Percentiles rank a stretch among this genome's conserved stretches.
Conservation (phyloP, 495 filamentous ascomycete species). For the Amorphotheca resinae region DNA sequence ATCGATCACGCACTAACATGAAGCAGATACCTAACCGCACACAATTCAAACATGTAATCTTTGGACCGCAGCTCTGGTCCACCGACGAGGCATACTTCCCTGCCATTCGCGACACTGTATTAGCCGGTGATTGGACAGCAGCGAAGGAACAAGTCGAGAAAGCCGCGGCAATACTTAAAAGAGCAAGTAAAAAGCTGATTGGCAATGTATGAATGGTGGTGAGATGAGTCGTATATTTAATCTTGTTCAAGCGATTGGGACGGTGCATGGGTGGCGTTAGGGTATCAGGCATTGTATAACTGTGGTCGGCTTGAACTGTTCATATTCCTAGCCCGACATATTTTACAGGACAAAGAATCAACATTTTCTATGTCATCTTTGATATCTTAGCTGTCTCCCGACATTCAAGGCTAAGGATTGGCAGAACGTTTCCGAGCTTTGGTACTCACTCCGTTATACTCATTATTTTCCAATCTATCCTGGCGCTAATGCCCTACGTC, state of each 20-base stretch:
- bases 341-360: no score
- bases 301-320: background rate
- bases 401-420: no score
- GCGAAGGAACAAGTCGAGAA: slow-evolving; percentile 61
- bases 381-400: no score
- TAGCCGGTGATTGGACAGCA: slow-evolving; percentile 53
- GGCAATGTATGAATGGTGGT: slow-evolving; percentile 5
- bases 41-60: slow-evolving; percentile 91
- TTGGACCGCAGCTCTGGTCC: slow-evolving; percentile 70
- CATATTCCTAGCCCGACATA: no score
- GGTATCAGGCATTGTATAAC: background rate
- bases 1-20: slow-evolving; percentile 7
- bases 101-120: slow-evolving; percentile 68
- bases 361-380: background rate
- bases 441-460: no score
- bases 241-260: background rate
- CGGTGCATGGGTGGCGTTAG: background rate
- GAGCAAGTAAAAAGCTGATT: slow-evolving; percentile 47
- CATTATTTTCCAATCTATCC: no score
- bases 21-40: slow-evolving; percentile 68
- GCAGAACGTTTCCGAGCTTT: no score
- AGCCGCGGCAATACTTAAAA: slow-evolving; percentile 52
- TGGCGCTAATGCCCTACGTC: no score
- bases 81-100: slow-evolving; percentile 72
- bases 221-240: background rate